Evolutionary conservation across 2,329 filamentous ascomycete genomes (phyloP), one percentile per base, ranked within the genome.

Genomic region (Dothideomycetes sp.): DNA sequence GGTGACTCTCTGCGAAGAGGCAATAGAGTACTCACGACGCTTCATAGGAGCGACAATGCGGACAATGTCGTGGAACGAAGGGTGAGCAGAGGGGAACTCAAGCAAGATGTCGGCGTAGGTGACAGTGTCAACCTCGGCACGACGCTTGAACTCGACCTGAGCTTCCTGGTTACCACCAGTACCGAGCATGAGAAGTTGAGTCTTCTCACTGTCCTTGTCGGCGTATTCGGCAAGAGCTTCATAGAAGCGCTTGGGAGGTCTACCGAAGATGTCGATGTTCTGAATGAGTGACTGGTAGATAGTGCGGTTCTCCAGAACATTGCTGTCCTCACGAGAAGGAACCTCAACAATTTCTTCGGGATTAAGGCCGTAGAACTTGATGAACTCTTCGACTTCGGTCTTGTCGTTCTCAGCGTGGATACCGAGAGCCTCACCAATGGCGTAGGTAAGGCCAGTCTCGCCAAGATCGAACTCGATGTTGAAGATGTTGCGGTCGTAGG

Each of bases 401-500:
- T 80, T 73, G 60, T 96, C 82, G 63, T 98, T 98, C 65, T 96
- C 85, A 5, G 87, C 85, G 62, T 98, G 91, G 48, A 98, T 88
- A 50, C 91, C 91, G 13, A 98, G 80, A 33, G 91, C 91, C 68
- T 98, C 91, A 43, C 91, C 91, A 55, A 98, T 96, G 59, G 94
- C 85, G 67, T 98, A 98, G 29, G 78, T 94, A 49, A 98, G 78
- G 27, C 88, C 89, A 23, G 89, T 94, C 55, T 81, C 67, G 46
- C 89, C 89, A 17, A 98, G 77, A 58, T 96, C 91, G 56, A 98
- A 98, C 65, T 98, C 91, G 48, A 98, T 96, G 68, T 98, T 91
- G 81, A 98, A 98, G 64, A 98, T 96, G 73, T 98, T 95, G 53
- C 91, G 86, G 63, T 96, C 88, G 59, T 98, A 98, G 22, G 80